These are phyloP conservation scores for Dactylellina sp. DNA, from an alignment of 2,329 filamentous ascomycete species.

Conservation along the genomic window DNA sequence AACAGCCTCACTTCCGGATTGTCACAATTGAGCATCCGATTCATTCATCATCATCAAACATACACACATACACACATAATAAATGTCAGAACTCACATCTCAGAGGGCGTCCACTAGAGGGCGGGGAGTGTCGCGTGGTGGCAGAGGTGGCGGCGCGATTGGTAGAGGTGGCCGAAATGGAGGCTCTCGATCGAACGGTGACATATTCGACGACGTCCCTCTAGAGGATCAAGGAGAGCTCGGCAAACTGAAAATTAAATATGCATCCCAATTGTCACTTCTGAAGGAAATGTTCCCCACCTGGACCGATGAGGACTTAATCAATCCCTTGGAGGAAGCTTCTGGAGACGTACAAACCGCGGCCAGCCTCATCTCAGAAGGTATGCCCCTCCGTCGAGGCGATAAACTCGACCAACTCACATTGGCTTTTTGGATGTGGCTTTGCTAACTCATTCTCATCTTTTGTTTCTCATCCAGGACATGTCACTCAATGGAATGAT, in stretches of 20 bases:
- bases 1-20: constrained; percentile 29
- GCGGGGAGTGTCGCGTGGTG: constrained; percentile 89
- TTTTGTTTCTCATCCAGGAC: constrained; percentile 69
- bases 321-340: constrained; percentile 91
- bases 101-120: constrained; percentile 72
- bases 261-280: constrained; percentile 79
- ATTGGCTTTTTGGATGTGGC: too few relatives aligned
- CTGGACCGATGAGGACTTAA: constrained; percentile 94
- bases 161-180: constrained; percentile 77
- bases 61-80: constrained; percentile 62
- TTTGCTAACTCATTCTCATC: too few relatives aligned
- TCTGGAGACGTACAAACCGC: constrained; percentile 80
- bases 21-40: constrained; percentile 43
- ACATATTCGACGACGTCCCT: constrained; percentile 69
- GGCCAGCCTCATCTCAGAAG: constrained; percentile 82
- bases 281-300: constrained; percentile 94
- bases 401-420: too few relatives aligned
- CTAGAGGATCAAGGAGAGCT: constrained; percentile 84
- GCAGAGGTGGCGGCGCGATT: constrained; percentile 75
- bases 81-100: constrained; percentile 84
- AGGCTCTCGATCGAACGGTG: constrained; percentile 70
- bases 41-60: constrained; percentile 11
- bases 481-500: constrained; percentile 85
- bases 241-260: constrained; percentile 90
- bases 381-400: constrained; percentile 68